phyloP scores from a whole-genome alignment of 805 yeast species.

The Suhomyces prunicola region DNA sequence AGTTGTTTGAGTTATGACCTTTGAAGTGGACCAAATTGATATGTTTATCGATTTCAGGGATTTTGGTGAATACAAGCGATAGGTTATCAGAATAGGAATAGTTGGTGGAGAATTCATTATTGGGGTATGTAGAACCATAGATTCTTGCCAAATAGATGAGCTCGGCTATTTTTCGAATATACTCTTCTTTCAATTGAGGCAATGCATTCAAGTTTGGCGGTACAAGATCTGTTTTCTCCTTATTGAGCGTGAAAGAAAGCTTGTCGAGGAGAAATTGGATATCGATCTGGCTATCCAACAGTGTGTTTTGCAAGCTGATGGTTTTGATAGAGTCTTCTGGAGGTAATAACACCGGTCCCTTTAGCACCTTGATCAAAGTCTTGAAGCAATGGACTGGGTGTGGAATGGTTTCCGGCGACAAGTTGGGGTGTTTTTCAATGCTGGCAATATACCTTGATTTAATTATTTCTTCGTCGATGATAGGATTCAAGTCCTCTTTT shows the following conservation, averaged over 20 bases:
- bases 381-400: constrained; percentile 55
- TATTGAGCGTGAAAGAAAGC: constrained; percentile 41
- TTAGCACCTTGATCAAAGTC: constrained; percentile 60
- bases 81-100: constrained; percentile 35
- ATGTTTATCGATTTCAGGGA: constrained; percentile 39
- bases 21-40: constrained; percentile 22
- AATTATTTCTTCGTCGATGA: constrained; percentile 49
- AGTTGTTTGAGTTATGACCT: constrained; percentile 19
- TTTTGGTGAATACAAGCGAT: constrained; percentile 28
- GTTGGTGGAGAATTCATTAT: constrained; percentile 17
- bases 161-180: constrained; percentile 53
- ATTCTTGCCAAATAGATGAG: constrained; percentile 37
- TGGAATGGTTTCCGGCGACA: constrained; percentile 41
- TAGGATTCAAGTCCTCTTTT: constrained; percentile 41
- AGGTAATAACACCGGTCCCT: constrained; percentile 56
- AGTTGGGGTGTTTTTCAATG: constrained; percentile 23
- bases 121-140: constrained; percentile 8
- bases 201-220: constrained; percentile 45
- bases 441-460: constrained; percentile 44
- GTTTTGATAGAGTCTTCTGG: constrained; percentile 50
- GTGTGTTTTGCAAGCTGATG: constrained; percentile 49
- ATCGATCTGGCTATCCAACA: constrained; percentile 56
- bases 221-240: constrained; percentile 30
- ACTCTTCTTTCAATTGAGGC: constrained; percentile 44
- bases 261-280: constrained; percentile 48